Base-by-base conservation (phyloP, 1,284 basidiomycete species). In the Apiotrichum montevideense region DNA sequence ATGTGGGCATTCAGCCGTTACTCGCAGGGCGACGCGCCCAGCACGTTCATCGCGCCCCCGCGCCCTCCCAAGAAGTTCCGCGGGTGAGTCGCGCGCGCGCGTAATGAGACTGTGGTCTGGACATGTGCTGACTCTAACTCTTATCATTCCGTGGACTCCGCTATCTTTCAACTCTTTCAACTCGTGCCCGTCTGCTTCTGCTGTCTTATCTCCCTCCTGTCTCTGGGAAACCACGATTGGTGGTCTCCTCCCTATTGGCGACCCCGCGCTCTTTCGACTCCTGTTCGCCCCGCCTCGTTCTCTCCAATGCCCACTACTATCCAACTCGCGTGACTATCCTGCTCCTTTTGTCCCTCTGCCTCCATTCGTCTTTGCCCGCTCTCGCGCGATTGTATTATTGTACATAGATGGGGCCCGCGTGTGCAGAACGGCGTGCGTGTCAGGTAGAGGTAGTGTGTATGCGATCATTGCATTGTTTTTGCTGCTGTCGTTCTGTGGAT, bases 1-100 rank as follows among this genome's bases (percentile, higher is more conserved):
- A 62, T 75, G 14, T 71, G 70, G 67, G 71, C 70, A 15, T 62
- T 75, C 49, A 63, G 64, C n/a, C 59, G 63, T 41, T 75, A 68
- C 62, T 69, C 72, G 39, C 65, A 67, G 54, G 71, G 72, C 14
- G 57, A 57, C 35, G 32, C 41, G 15, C 69, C 66, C 34, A 63
- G 64, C 40, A 34, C 55, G 5, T 73, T 73, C 54, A 62, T 73
- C 49, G 46, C 50, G 14, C 58, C 66, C 29, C 66, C 68, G 6
- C 63, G 54, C 58, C 63, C 63, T 33, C 54, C 73, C 11, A 75
- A 74, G 65, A 73, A 70, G 62, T 64, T 67, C 60, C 63, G 73
- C 57, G 71, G 73, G 73, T 75, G 60, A 62, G 72, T 69, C 10
- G n/a, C 4, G 15, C 34, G 4, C 21, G 21, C 21, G 21, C 21